These are phyloP conservation scores for Chalciporus chontae DNA, from an alignment of 768 basidiomycete genomes.

Conservation along the genomic window DNA sequence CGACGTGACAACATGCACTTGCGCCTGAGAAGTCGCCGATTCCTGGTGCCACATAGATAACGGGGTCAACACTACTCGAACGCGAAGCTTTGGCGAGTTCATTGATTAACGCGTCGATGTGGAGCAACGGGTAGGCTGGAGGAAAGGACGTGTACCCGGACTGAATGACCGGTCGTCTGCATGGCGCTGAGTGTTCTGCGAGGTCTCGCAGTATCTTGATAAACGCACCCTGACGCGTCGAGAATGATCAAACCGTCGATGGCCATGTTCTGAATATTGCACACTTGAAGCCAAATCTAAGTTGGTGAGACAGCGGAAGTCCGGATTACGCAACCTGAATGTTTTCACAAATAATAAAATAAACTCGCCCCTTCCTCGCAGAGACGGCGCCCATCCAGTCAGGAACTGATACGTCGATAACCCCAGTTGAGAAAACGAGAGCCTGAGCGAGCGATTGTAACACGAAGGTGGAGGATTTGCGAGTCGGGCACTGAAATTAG, in stretches of 20 bases:
- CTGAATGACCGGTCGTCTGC: slow-evolving; percentile 80
- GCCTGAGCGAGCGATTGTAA: too few relatives aligned
- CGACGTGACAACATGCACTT: slow-evolving; percentile 83
- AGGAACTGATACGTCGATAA: neutral
- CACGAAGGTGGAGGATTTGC: too few relatives aligned
- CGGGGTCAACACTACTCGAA: slow-evolving; percentile 62
- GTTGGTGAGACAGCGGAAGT: neutral
- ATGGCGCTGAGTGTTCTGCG: slow-evolving; percentile 5
- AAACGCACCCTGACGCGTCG: slow-evolving; percentile 65
- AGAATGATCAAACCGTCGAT: slow-evolving; percentile 82
- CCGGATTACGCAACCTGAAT: neutral
- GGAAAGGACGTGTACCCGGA: slow-evolving; percentile 82
- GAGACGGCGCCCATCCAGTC: neutral
- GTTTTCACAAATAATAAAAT: neutral
- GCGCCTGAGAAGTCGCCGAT: slow-evolving; percentile 39
- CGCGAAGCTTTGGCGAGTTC: slow-evolving; percentile 57
- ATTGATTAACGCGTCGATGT: slow-evolving; percentile 81
- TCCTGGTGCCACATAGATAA: slow-evolving; percentile 57
- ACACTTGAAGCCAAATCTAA: neutral
- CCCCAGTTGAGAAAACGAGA: neutral
- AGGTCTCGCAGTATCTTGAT: neutral
- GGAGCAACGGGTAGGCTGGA: slow-evolving; percentile 75
- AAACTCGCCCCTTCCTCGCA: neutral
- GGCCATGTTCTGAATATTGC: slow-evolving; percentile 43
- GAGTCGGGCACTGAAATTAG: too few relatives aligned